Evolutionary conservation across 2,329 filamentous ascomycete species (phyloP), one percentile per base, ranked within the genome.

Genomic region (Penicillium sp.): DNA sequence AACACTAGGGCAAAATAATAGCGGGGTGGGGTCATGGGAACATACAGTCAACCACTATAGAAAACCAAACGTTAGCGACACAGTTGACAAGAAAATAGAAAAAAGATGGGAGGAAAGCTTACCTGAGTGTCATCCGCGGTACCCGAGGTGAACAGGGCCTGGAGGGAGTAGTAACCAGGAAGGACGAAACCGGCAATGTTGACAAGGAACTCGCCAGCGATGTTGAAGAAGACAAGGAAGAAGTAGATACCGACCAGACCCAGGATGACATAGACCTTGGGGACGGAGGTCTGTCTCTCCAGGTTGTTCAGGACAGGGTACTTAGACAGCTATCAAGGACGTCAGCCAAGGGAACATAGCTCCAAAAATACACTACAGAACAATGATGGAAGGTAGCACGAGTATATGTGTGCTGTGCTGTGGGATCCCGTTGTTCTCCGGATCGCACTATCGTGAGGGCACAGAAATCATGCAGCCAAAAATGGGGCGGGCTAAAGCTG

Each of bases 181-280:
- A 88, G 77, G 62, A 85, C 71, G 73, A 88, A 88, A 60, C 86
- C 86, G 60, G 85, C 85, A 68, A 86, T 81, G 77, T 88, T 88
- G 72, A 88, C 85, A 58, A 88, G 81, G 75, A 88, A 88, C 69
- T 85, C 83, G 75, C 86, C 86, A 61, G 83, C 86, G 64, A 88
- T 88, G 80, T 88, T 88, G 80, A 88, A 88, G 79, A 88, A 88
- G 75, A 88, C 81, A 54, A 88, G 79, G 82, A 88, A 88, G 79
- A 87, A 87, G 81, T 88, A 88, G 61, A 88, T 79, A 57, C 83
- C 85, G 62, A 79, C 83, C 54, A 88, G 78, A 66, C 85, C 86
- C 48, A 88, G 84, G 73, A 88, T 77, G 62, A 81, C 83, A 72
- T 88, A 88, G 75, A 87, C 85, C 78, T 88, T 88, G 66, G 86